Conservation (phyloP, 257 asterid genomes). For the Nicotiana attenuata region DNA sequence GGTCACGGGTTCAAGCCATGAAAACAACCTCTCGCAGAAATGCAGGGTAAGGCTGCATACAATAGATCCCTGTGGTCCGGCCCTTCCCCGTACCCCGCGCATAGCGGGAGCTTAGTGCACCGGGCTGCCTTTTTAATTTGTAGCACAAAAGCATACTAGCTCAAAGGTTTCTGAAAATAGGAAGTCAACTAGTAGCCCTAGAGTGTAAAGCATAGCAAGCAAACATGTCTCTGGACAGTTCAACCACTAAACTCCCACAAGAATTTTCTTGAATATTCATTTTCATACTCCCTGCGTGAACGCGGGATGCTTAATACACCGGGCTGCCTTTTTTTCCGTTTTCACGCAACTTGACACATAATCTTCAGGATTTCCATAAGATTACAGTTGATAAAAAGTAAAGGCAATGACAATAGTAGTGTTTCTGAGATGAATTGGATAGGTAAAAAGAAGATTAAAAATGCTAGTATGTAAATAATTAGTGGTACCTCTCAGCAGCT, state of each 20-base stretch:
- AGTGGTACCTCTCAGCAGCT: constrained; percentile 74
- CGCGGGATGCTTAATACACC: too few relatives aligned
- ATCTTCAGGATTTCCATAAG: neutral
- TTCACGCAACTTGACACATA: neutral
- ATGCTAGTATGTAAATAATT: neutral
- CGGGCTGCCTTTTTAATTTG: neutral
- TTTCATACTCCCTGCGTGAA: neutral
- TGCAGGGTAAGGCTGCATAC: too few relatives aligned
- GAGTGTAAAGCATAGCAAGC: neutral
- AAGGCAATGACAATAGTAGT: neutral
- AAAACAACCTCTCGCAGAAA: too few relatives aligned
- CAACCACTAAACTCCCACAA: neutral
- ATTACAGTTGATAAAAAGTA: neutral
- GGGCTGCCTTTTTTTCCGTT: too few relatives aligned
- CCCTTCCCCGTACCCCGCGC: too few relatives aligned
- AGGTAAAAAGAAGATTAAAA: neutral
- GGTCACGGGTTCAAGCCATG: too few relatives aligned
- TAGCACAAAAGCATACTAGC: neutral
- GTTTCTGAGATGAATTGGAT: neutral
- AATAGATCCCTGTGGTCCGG: too few relatives aligned
- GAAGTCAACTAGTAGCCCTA: neutral
- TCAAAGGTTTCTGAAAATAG: neutral
- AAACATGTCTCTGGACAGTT: neutral
- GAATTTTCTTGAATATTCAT: neutral
- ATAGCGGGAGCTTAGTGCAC: too few relatives aligned